Base-by-base conservation (phyloP, 148 eudicot genomes). In the Amaranthus palmeri region DNA sequence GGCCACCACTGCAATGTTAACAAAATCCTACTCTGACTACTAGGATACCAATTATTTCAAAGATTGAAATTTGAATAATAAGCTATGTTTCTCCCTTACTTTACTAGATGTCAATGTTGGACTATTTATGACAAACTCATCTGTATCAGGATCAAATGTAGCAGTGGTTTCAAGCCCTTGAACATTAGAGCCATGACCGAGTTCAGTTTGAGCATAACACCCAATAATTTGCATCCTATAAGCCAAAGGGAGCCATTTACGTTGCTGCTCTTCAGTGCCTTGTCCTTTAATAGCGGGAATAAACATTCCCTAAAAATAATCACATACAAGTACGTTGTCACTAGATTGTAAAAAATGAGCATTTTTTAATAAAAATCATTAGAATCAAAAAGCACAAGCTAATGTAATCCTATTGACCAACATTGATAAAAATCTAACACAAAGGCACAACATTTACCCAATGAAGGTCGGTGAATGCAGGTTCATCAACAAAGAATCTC, bases 111-210 rank as follows among this genome's bases (percentile, higher is more conserved):
- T 91, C 85, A 95, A 72, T 55, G 97, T 95, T 71, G 99, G 99
- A 84, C 96, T 91, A 70, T 95, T 83, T 61, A 95, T 83, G 36
- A 95, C 81, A 76, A 95, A 95, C 79, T 95, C 99, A 73, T 95
- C 97, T 0, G 85, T 81, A 58, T 86, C 85, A 59, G 93, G 93
- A 82, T 95, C 97, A 81, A 95, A 95, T 45, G 97, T 95, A 13
- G 97, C 99, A 77, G 99, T 95, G 50, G 99, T 95, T 76, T 95
- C 97, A 56, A 95, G 92, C 45, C 99, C 99, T 87, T 92, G 99
- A 72, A 95, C 97, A 81, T 95, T 95, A 63, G 99, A 95, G 14
- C 99, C 99, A 82, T 95, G 99, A 71, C 99, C 99, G 75, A 95
- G 99, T 86, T 95, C 99, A 58, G 99, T 95, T 81, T 95, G 99